Evolutionary conservation across 73 alveolate genomes (phyloP).

Genomic region (Stentor coeruleus): DNA sequence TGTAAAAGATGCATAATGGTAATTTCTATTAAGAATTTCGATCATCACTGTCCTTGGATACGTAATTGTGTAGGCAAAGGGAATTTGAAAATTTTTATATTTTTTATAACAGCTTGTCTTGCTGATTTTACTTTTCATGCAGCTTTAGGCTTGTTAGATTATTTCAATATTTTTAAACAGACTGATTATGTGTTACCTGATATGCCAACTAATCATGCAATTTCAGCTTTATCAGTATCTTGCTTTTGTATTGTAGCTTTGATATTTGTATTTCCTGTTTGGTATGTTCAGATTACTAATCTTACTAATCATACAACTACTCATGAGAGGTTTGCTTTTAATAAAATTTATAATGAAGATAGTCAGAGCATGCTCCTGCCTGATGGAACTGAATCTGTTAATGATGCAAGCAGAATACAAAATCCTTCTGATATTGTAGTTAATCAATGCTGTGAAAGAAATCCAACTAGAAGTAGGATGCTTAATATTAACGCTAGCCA

Average conservation of each 20-base stretch:
- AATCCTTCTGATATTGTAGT: too few relatives aligned
- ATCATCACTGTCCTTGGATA: conserved; percentile 51
- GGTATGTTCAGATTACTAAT: neutral
- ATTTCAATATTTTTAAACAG: neutral
- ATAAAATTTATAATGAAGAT: neutral
- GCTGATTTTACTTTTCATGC: neutral
- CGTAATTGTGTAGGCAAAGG: conserved; percentile 42
- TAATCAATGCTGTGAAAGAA: too few relatives aligned
- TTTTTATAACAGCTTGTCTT: neutral
- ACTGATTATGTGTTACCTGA: neutral
- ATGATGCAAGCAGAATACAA: too few relatives aligned
- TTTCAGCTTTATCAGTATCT: neutral
- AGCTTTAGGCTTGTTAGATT: neutral
- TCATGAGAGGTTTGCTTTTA: neutral
- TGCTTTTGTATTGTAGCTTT: neutral
- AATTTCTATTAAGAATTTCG: conserved; percentile 25
- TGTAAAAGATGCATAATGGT: conserved; percentile 31
- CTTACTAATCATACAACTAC: neutral
- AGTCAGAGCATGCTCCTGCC: neutral
- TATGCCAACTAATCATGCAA: neutral
- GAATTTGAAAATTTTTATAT: conserved; percentile 19
- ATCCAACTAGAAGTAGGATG: too few relatives aligned
- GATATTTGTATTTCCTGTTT: neutral
- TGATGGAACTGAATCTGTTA: neutral
- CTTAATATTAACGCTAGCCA: too few relatives aligned